phyloP scores from a whole-genome alignment of 345 rosid species.

The Gossypium mustelinum region DNA sequence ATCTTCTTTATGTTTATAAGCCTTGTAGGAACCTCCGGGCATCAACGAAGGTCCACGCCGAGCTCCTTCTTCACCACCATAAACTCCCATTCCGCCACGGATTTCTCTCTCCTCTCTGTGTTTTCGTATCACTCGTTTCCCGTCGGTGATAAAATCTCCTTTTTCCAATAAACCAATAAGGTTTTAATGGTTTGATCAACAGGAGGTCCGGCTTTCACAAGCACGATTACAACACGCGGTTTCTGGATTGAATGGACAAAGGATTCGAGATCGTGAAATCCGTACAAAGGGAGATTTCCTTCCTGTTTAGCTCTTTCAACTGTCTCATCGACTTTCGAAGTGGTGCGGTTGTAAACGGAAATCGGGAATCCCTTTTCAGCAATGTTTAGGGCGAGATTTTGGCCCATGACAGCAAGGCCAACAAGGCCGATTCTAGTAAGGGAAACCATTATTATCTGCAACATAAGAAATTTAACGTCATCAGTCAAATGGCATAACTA shows the following conservation, averaged over 20 bases:
- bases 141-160: conserved; percentile 91
- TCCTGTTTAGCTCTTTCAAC: too few relatives aligned
- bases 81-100: conserved; percentile 89
- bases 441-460: too few relatives aligned
- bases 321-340: too few relatives aligned
- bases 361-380: too few relatives aligned
- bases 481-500: too few relatives aligned
- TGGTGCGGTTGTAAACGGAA: too few relatives aligned
- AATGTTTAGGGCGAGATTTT: too few relatives aligned
- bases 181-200: conserved; percentile 85
- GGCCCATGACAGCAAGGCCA: too few relatives aligned
- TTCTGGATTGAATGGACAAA: conserved; percentile 80
- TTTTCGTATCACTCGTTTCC: conserved; percentile 99
- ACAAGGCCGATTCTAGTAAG: conserved; percentile 19
- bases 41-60: conserved; percentile 90
- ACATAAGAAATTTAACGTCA: too few relatives aligned
- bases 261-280: conserved; percentile 81
- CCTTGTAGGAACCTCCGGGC: conserved; percentile 94
- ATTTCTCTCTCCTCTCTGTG: conserved; percentile 89
- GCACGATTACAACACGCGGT: conserved; percentile 58
- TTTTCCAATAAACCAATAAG: conserved; percentile 79
- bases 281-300: conserved; percentile 71
- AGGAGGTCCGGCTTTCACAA: conserved; percentile 86
- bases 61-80: conserved; percentile 99
- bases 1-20: conserved; percentile 79